Evolutionary conservation across 2,329 filamentous ascomycete species (phyloP).

Genomic region (Fusarium sp.): DNA sequence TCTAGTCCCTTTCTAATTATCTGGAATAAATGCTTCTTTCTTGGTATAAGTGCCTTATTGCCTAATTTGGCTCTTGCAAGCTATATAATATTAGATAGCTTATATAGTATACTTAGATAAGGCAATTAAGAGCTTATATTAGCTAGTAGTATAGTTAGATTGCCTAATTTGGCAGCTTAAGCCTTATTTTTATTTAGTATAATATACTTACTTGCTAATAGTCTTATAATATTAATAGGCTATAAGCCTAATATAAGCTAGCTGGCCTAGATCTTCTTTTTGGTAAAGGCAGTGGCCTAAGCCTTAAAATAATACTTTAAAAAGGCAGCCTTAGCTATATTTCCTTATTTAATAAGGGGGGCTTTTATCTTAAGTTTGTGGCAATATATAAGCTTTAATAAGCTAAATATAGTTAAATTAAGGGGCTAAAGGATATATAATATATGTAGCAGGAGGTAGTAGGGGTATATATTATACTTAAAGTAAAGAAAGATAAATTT

Average conservation of each 20-base stretch:
- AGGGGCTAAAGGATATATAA: too few species aligned
- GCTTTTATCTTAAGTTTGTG: too few species aligned
- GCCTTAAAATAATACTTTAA: conserved; percentile 8
- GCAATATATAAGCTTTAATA: too few species aligned
- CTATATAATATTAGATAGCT: too few species aligned
- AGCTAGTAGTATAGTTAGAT: too few species aligned
- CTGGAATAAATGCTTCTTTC: too few species aligned
- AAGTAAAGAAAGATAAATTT: conserved; percentile 1
- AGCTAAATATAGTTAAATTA: too few species aligned
- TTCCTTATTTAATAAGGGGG: neutral
- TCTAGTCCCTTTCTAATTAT: too few species aligned
- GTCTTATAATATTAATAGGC: conserved; percentile 3
- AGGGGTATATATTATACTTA: conserved; percentile 3
- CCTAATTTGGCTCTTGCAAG: too few species aligned
- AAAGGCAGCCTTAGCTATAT: conserved; percentile 1
- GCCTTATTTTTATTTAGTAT: conserved; percentile 2
- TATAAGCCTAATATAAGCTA: neutral
- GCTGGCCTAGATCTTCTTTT: conserved; percentile 7
- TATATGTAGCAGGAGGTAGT: neutral
- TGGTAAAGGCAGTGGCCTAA: neutral
- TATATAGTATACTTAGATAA: too few species aligned
- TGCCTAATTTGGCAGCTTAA: neutral
- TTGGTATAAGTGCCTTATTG: too few species aligned
- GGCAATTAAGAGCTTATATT: too few species aligned
- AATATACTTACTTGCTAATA: neutral